These are phyloP conservation scores for Paraconiothyrium brasiliense DNA, from an alignment of 2,329 filamentous ascomycete species.

Conservation along the genomic window DNA sequence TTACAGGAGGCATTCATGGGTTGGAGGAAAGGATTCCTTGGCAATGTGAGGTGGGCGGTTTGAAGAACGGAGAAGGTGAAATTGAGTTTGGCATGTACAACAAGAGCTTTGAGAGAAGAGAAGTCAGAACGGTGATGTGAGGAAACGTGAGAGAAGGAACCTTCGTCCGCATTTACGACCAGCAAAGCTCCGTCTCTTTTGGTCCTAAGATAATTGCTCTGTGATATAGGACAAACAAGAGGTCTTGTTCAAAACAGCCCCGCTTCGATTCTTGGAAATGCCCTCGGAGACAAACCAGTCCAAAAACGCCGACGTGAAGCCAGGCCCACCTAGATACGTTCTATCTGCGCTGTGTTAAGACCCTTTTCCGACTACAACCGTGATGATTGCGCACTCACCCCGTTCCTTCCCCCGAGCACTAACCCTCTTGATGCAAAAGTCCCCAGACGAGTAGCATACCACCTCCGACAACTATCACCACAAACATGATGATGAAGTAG, in stretches of 20 bases:
- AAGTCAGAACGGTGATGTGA: not conserved
- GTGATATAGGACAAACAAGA: no score
- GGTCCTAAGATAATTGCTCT: no score
- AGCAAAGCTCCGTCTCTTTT: not conserved
- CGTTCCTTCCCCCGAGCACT: not conserved
- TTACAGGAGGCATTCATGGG: slow-evolving; percentile 19
- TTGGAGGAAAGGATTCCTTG: slow-evolving; percentile 16
- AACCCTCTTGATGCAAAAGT: not conserved
- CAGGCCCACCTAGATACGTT: no score
- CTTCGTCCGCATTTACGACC: no score
- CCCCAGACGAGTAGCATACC: not conserved
- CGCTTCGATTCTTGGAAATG: no score
- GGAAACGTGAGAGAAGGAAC: not conserved
- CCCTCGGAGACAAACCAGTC: no score
- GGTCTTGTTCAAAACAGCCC: no score
- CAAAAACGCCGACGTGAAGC: no score
- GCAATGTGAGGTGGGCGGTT: slow-evolving; percentile 28
- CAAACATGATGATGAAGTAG: not conserved
- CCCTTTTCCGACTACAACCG: no score
- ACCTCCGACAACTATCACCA: not conserved
- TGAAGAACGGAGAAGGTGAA: slow-evolving; percentile 26
- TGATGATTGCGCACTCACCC: not conserved
- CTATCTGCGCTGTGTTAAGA: no score
- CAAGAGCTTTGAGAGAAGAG: slow-evolving; percentile 22
- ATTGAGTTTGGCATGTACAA: slow-evolving; percentile 35